These are phyloP conservation scores for Cercospora janseana DNA, from an alignment of 2,329 filamentous ascomycete genomes.

Conservation along the genomic window DNA sequence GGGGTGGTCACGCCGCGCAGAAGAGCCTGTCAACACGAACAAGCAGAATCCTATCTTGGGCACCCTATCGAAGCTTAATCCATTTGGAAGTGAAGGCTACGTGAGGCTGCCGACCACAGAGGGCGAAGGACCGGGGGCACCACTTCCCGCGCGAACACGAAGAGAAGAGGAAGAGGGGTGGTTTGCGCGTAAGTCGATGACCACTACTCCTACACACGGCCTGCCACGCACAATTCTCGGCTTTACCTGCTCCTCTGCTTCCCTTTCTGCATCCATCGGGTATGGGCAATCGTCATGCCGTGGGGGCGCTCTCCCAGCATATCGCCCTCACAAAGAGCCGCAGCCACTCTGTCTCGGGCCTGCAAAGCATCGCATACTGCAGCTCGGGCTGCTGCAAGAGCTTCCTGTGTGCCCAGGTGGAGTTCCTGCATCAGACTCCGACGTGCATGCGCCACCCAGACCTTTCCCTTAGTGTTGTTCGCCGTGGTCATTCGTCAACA, in stretches of 20 bases:
- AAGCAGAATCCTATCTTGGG: conserved; percentile 73
- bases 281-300: background rate
- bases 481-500: conserved; percentile 18
- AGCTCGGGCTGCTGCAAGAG: conserved; percentile 18
- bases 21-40: conserved; percentile 74
- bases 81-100: conserved; percentile 82
- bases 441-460: conserved; percentile 25
- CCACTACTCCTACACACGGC: conserved; percentile 11
- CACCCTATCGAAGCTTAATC: conserved; percentile 80
- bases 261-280: conserved; percentile 24
- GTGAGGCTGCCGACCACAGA: conserved; percentile 86
- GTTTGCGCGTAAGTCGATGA: conserved; percentile 77
- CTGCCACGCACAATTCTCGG: conserved; percentile 1
- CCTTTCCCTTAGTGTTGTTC: conserved; percentile 17
- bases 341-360: conserved; percentile 26
- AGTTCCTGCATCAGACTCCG: conserved; percentile 33
- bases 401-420: conserved; percentile 25
- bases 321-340: conserved; percentile 23
- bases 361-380: conserved; percentile 27
- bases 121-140: conserved; percentile 69
- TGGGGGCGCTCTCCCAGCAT: conserved; percentile 2
- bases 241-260: conserved; percentile 14
- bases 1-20: conserved; percentile 81
- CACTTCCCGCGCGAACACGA: conserved; percentile 76
- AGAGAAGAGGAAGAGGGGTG: conserved; percentile 94